phyloP scores from a whole-genome alignment of 129 eudicot species.

The Flaveria trinervia region DNA sequence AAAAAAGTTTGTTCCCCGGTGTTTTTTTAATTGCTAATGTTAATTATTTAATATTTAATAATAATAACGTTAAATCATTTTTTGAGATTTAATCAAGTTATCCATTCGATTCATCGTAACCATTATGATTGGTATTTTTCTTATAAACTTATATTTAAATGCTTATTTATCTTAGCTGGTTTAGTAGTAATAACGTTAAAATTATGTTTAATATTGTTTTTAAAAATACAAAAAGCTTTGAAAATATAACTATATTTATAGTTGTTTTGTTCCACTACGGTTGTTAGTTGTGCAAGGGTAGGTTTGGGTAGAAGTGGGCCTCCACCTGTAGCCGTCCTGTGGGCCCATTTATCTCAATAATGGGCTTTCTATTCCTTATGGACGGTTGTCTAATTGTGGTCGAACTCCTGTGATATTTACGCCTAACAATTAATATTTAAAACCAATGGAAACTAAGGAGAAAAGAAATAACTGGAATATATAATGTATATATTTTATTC shows the following conservation, averaged over 20 bases:
- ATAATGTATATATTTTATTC: too few relatives aligned
- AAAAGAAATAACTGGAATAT: too few relatives aligned
- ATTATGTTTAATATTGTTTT: not conserved
- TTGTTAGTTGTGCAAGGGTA: not conserved
- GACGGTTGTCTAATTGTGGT: constrained; percentile 35
- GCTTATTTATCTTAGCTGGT: not conserved
- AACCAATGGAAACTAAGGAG: not conserved
- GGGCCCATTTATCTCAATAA: constrained; percentile 26
- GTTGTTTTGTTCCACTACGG: not conserved
- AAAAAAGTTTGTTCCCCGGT: too few relatives aligned
- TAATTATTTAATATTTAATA: too few relatives aligned
- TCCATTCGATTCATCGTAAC: too few relatives aligned
- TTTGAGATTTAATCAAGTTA: too few relatives aligned
- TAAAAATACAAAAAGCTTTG: not conserved
- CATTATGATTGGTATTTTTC: too few relatives aligned
- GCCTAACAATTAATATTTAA: not conserved
- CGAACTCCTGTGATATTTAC: constrained; percentile 28
- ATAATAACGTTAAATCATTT: too few relatives aligned
- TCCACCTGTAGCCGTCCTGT: constrained; percentile 36
- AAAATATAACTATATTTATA: too few relatives aligned
- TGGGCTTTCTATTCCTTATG: constrained; percentile 28
- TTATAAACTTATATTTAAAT: too few relatives aligned
- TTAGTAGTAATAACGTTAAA: not conserved
- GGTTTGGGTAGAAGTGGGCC: constrained; percentile 36
- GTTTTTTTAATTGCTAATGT: too few relatives aligned